Conservation (phyloP, 2,329 filamentous ascomycete species). For the Curvularia sp. region DNA sequence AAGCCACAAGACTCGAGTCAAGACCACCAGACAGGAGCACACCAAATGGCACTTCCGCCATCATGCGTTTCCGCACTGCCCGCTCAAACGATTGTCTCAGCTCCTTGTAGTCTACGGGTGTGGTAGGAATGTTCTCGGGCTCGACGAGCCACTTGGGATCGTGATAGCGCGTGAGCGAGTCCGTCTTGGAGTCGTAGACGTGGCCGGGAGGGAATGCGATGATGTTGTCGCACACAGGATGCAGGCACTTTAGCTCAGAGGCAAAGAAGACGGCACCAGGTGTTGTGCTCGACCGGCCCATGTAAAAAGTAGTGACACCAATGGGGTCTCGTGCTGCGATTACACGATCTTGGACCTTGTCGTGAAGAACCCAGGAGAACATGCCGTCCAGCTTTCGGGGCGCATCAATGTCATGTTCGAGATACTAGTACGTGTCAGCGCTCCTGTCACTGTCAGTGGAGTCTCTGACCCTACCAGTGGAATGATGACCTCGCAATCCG, state of each 20-base stretch:
- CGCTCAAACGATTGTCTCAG: conserved; percentile 85
- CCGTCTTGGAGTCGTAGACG: conserved; percentile 92
- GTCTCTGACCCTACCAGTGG: conserved; percentile 72
- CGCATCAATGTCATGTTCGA: conserved; percentile 89
- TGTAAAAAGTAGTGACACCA: conserved; percentile 96
- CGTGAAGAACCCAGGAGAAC: conserved; percentile 99
- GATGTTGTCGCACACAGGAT: conserved; percentile 94
- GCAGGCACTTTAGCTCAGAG: conserved; percentile 92
- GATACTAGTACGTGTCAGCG: conserved; percentile 68
- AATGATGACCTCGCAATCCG: conserved; percentile 98
- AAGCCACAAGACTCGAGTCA: conserved; percentile 92
- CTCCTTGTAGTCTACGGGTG: conserved; percentile 81
- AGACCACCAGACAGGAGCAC: conserved; percentile 93
- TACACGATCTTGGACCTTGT: conserved; percentile 90
- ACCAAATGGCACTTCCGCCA: conserved; percentile 98
- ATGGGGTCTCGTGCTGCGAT: conserved; percentile 96
- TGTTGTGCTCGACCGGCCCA: conserved; percentile 83
- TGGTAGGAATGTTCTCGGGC: conserved; percentile 75
- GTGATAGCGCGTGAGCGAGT: conserved; percentile 85
- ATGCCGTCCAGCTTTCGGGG: conserved; percentile 96
- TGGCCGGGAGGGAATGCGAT: conserved; percentile 94
- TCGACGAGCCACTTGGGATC: conserved; percentile 90
- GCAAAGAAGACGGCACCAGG: conserved; percentile 92
- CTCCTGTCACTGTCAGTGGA: neutral
- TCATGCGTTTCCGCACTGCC: conserved; percentile 92